Evolutionary conservation across 2,329 filamentous ascomycete genomes (phyloP).

Genomic region (Ophiosphaerella korrae): DNA sequence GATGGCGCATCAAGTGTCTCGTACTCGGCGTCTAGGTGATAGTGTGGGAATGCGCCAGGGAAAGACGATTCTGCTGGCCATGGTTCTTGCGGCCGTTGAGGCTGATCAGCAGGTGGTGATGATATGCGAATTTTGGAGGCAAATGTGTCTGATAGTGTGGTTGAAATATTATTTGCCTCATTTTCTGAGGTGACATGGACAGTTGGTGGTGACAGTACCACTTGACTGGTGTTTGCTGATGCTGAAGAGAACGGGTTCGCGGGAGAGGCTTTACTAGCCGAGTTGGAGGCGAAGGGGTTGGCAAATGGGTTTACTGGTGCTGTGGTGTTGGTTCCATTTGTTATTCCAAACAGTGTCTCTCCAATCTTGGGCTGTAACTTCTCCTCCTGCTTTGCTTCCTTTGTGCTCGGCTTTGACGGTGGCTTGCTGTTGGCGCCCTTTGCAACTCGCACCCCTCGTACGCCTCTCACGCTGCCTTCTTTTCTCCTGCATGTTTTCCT

Average conservation of each 20-base stretch:
- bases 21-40: constrained; percentile 87
- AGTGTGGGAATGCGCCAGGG: constrained; percentile 73
- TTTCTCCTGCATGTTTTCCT: constrained; percentile 80
- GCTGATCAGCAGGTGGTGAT: constrained; percentile 44
- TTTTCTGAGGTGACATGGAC: constrained; percentile 18
- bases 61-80: constrained; percentile 74
- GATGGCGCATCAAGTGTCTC: constrained; percentile 74
- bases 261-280: constrained; percentile 27
- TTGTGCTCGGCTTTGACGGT: constrained; percentile 21
- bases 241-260: constrained; percentile 62
- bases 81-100: constrained; percentile 61
- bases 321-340: constrained; percentile 40
- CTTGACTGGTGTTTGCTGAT: constrained; percentile 28
- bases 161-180: constrained; percentile 28
- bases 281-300: constrained; percentile 65
- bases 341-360: constrained; percentile 72
- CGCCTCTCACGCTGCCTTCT: constrained; percentile 76
- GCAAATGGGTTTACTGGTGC: constrained; percentile 38
- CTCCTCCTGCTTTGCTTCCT: constrained; percentile 30
- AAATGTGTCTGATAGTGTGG: constrained; percentile 74
- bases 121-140: constrained; percentile 69
- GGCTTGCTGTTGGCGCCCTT: constrained; percentile 37
- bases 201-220: constrained; percentile 51
- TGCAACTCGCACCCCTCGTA: constrained; percentile 69
- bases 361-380: constrained; percentile 60